Evolutionary conservation across 2,329 filamentous ascomycete genomes (phyloP), one percentile per base, ranked within the genome.

Genomic region (Fusarium bactridioides): DNA sequence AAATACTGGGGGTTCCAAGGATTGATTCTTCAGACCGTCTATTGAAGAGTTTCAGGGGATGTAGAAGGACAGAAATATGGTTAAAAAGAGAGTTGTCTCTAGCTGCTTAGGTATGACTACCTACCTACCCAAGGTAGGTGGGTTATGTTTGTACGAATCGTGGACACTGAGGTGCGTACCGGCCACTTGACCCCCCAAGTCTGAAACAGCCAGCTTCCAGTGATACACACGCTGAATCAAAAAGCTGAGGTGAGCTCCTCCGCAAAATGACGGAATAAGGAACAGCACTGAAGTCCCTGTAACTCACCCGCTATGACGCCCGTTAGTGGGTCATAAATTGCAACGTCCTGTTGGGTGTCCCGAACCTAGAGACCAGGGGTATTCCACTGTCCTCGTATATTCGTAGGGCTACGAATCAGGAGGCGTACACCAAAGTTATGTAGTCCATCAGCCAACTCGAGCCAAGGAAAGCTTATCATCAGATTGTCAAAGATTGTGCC

Each of bases 181-280:
- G 64, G 64, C 33, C 44, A 35, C 50, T 69, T 23, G 35, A n/a
- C 29, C 43, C 31, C 35, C 35, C 23, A 41, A 40, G 44, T 58
- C 47, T 69, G 66, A 69, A 69, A 69, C 64, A 31, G 16, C 44
- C 50, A 41, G 45, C 25, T 69, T 23, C 47, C 29, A 33, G 31
- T 45, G 55, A 66, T 61, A 70, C 51, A 44, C 44, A 66, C 10
- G 29, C 41, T 45, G 53, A 57, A 50, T 56, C 45, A 40, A 67
- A 67, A 67, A 61, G 62, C 45, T 61, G 62, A 67, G n/a, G 33
- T 45, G 62, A 64, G 66, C 57, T 67, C 58, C 68, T 72, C 70
- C 70, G 58, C 67, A 71, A 55, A 55, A 73, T 67, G 67, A 73
- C 70, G 70, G 65, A 60, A 69, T 57, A 23, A n/a, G 48, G 41